phyloP scores from a whole-genome alignment of 2,329 filamentous ascomycete genomes.

The Aspergillus hiratsukae region DNA sequence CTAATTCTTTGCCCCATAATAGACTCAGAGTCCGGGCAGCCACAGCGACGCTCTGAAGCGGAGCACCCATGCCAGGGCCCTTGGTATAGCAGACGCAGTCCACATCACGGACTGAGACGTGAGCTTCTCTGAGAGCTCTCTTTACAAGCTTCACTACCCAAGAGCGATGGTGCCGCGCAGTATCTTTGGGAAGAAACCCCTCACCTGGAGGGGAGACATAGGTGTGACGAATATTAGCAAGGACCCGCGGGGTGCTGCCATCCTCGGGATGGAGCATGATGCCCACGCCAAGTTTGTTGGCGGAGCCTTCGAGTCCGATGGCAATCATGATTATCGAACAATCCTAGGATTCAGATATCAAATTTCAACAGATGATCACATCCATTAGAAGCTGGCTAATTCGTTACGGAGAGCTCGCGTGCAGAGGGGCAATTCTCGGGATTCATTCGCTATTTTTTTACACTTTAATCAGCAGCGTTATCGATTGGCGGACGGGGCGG shows the following conservation, averaged over 20 bases:
- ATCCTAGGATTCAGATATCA: not conserved
- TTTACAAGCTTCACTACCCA: slow-evolving; percentile 81
- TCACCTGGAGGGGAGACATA: slow-evolving; percentile 88
- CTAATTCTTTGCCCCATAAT: slow-evolving; percentile 81
- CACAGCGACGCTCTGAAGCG: slow-evolving; percentile 79
- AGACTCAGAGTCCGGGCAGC: slow-evolving; percentile 76
- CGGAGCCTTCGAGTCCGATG: slow-evolving; percentile 81
- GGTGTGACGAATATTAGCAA: slow-evolving; percentile 92
- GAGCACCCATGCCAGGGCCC: slow-evolving; percentile 94
- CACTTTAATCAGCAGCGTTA: slow-evolving; percentile 21
- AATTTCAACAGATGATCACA: not conserved
- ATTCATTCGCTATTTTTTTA: slow-evolving; percentile 11
- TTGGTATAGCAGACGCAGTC: slow-evolving; percentile 94
- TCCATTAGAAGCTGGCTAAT: not conserved
- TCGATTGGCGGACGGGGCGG: slow-evolving; percentile 22
- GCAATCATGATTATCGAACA: slow-evolving; percentile 52
- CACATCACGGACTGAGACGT: slow-evolving; percentile 59
- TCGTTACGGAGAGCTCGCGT: not conserved
- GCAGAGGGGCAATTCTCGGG: slow-evolving; percentile 14
- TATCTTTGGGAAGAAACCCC: slow-evolving; percentile 95
- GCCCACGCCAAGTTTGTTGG: slow-evolving; percentile 95
- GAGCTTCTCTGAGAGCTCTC: slow-evolving; percentile 68
- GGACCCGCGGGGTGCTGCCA: slow-evolving; percentile 59
- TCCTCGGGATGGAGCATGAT: slow-evolving; percentile 70
- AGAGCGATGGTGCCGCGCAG: slow-evolving; percentile 81